phyloP scores from a whole-genome alignment of 441 rosid genomes.

The Syzygium malaccense region DNA sequence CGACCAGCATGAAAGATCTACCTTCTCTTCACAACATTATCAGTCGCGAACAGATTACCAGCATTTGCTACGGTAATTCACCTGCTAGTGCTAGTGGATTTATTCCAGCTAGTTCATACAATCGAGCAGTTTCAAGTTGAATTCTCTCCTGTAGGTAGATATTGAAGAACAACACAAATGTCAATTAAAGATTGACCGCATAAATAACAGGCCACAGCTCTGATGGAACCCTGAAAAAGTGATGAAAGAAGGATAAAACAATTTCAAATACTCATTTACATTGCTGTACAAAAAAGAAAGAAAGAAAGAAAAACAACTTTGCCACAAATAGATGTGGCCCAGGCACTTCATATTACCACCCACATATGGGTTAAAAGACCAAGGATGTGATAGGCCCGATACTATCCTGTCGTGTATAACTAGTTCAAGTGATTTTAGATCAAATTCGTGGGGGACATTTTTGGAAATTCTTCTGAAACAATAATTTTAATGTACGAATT shows the following conservation, averaged over 20 bases:
- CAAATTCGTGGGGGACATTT: neutral
- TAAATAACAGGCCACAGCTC: neutral
- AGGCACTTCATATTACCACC: neutral
- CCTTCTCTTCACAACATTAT: neutral
- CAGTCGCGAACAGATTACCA: neutral
- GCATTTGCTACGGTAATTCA: slow-evolving; percentile 2
- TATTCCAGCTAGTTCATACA: slow-evolving; percentile 87
- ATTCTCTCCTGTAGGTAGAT: slow-evolving; percentile 66
- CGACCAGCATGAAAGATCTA: neutral
- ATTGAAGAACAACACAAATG: neutral
- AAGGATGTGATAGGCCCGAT: neutral
- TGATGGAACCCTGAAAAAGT: neutral
- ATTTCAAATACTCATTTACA: neutral
- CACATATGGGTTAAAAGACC: neutral
- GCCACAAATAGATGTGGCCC: neutral
- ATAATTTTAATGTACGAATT: neutral
- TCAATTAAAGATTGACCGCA: neutral
- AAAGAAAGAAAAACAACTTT: neutral
- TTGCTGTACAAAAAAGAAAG: neutral
- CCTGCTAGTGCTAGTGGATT: slow-evolving; percentile 72
- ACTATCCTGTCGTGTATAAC: neutral
- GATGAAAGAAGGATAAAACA: neutral
- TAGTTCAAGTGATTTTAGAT: neutral
- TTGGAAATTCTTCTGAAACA: neutral
- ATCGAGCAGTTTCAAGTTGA: slow-evolving; percentile 90